phyloP scores from a whole-genome alignment of 257 asterid species.

The Capsicum pubescens region DNA sequence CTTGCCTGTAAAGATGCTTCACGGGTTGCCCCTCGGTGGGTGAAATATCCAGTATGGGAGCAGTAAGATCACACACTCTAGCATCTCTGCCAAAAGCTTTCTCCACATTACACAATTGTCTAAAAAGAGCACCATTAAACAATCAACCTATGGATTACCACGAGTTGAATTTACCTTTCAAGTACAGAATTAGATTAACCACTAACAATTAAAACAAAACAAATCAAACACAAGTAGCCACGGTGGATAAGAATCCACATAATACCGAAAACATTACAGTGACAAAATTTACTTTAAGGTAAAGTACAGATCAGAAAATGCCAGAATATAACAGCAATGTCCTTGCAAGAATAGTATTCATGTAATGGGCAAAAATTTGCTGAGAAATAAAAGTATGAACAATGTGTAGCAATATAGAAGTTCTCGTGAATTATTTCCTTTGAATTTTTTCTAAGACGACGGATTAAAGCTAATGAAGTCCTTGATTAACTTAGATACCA shows the following conservation, averaged over 20 bases:
- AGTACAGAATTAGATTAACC: neutral
- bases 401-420: slow-evolving; percentile 33
- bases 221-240: neutral
- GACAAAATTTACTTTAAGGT: neutral
- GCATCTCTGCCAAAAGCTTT: too few relatives aligned
- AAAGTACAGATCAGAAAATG: neutral
- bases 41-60: too few relatives aligned
- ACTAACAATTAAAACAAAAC: neutral
- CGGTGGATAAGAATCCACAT: neutral
- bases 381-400: slow-evolving; percentile 30
- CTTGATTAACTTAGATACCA: too few relatives aligned
- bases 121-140: slow-evolving; percentile 38
- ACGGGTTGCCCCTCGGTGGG: too few relatives aligned
- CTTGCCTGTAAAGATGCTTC: too few relatives aligned
- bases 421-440: too few relatives aligned
- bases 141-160: slow-evolving; percentile 1
- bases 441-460: too few relatives aligned
- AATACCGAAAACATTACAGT: neutral
- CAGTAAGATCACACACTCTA: too few relatives aligned
- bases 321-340: neutral
- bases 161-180: neutral
- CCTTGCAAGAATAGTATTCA: slow-evolving; percentile 9
- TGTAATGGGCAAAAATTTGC: neutral
- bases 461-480: too few relatives aligned
- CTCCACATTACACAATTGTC: too few relatives aligned